Evolutionary conservation across 208 protist species (phyloP).

Genomic region (Leptomonas seymouri): DNA sequence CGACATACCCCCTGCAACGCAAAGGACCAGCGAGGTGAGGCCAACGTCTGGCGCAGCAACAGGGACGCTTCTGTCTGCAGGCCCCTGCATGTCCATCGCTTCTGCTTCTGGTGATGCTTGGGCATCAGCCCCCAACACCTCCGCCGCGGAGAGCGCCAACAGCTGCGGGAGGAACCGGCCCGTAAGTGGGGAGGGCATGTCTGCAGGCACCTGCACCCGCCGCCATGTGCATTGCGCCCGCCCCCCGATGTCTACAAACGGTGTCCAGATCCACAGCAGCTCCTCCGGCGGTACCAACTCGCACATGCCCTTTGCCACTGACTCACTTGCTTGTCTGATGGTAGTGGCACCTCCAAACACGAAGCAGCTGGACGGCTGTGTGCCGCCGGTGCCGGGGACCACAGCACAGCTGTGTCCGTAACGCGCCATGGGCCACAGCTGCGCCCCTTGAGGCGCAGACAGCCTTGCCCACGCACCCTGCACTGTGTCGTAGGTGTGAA

Average conservation of each 20-base stretch:
- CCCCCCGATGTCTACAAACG: conserved; percentile 6
- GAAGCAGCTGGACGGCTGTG: conserved; percentile 20
- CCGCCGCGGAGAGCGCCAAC: conserved; percentile 26
- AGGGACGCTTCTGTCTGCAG: not conserved
- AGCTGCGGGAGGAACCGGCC: conserved; percentile 47
- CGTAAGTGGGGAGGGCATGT: conserved; percentile 26
- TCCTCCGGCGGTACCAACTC: conserved; percentile 44
- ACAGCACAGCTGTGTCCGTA: conserved; percentile 52
- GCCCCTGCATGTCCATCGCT: not conserved
- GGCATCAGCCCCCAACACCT: conserved; percentile 11
- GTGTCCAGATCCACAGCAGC: conserved; percentile 63
- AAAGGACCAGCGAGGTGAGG: conserved; percentile 21
- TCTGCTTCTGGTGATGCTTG: not conserved
- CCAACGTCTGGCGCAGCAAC: conserved; percentile 1
- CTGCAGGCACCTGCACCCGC: conserved; percentile 35
- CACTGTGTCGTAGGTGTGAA: conserved; percentile 49
- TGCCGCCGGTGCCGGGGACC: conserved; percentile 43
- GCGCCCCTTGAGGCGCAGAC: not conserved
- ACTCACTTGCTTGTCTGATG: not conserved
- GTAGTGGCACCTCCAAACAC: conserved; percentile 39
- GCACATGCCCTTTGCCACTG: not conserved
- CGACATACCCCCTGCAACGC: conserved; percentile 25
- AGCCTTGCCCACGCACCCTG: conserved; percentile 34
- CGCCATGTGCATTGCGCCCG: conserved; percentile 40
- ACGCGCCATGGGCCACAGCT: conserved; percentile 56